These are phyloP conservation scores for Nematodospora anomalae DNA, from an alignment of 1,139 yeast species.

Conservation along the genomic window DNA sequence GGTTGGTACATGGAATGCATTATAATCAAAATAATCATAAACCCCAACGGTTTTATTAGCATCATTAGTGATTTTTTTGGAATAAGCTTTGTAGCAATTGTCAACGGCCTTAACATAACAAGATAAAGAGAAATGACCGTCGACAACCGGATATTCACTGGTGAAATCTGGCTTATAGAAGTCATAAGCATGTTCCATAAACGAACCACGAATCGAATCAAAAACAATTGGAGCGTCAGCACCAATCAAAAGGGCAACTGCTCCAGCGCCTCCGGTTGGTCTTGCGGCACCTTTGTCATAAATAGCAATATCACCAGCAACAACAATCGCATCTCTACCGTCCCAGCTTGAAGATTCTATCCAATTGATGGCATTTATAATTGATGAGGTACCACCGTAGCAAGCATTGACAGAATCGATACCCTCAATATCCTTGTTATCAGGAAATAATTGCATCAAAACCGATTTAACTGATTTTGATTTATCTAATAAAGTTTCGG, in stretches of 20 bases:
- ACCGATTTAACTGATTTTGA: constrained; percentile 97
- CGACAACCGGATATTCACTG: constrained; percentile 95
- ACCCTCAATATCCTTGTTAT: constrained; percentile 91
- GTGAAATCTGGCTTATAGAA: constrained; percentile 98
- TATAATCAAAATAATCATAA: constrained; percentile 79
- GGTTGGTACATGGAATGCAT: constrained; percentile 98
- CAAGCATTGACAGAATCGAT: constrained; percentile 96
- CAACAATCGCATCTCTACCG: constrained; percentile 97
- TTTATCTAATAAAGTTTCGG: constrained; percentile 95
- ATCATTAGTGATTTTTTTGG: constrained; percentile 70
- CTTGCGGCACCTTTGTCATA: constrained; percentile 97
- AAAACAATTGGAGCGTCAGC: constrained; percentile 97
- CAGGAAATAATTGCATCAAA: constrained; percentile 90
- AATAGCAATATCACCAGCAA: constrained; percentile 96
- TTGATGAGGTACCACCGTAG: constrained; percentile 97
- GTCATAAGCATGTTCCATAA: constrained; percentile 95
- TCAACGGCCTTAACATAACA: constrained; percentile 96
- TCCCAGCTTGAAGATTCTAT: constrained; percentile 96
- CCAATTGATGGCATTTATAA: constrained; percentile 94
- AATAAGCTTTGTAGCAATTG: constrained; percentile 78
- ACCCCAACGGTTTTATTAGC: constrained; percentile 59
- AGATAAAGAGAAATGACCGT: constrained; percentile 91
- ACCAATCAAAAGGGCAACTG: constrained; percentile 92
- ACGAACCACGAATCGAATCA: constrained; percentile 84
- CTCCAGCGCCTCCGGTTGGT: constrained; percentile 99